phyloP scores from a whole-genome alignment of 106 monocot species.

The Gastrodia elata region DNA sequence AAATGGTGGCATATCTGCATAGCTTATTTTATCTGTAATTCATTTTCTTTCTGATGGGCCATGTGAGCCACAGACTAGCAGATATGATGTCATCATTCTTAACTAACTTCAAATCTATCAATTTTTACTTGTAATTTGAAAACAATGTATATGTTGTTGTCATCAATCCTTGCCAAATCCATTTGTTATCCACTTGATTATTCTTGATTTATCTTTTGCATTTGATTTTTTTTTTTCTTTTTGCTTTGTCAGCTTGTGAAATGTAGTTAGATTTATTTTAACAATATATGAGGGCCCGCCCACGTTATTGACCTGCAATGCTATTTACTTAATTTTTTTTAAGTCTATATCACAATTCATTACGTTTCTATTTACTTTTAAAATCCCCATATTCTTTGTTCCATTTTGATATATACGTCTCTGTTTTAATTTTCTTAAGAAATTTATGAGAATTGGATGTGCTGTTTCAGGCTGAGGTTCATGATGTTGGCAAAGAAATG shows the following conservation, averaged over 20 bases:
- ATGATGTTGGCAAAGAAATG: slow-evolving; percentile 99
- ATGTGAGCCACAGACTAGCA: neutral
- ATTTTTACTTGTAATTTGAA: neutral
- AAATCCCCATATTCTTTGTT: neutral
- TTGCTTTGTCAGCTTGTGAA: neutral
- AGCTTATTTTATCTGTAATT: neutral
- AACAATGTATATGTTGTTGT: neutral
- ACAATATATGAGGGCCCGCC: neutral
- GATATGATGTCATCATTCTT: neutral
- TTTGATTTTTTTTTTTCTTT: neutral
- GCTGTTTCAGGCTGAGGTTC: slow-evolving; percentile 75
- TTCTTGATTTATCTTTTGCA: neutral
- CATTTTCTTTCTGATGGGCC: neutral
- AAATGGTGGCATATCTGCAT: neutral
- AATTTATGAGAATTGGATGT: slow-evolving; percentile 5
- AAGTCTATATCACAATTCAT: neutral
- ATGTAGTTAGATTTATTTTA: neutral
- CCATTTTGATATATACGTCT: neutral
- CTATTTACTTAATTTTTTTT: neutral
- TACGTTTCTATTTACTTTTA: neutral
- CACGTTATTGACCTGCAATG: neutral
- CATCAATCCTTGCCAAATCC: neutral
- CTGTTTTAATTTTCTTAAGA: neutral
- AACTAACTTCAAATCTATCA: neutral
- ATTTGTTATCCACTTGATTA: neutral